Evolutionary conservation across 352 stramenopile genomes (phyloP).

Genomic region (Lagenidium sp.): DNA sequence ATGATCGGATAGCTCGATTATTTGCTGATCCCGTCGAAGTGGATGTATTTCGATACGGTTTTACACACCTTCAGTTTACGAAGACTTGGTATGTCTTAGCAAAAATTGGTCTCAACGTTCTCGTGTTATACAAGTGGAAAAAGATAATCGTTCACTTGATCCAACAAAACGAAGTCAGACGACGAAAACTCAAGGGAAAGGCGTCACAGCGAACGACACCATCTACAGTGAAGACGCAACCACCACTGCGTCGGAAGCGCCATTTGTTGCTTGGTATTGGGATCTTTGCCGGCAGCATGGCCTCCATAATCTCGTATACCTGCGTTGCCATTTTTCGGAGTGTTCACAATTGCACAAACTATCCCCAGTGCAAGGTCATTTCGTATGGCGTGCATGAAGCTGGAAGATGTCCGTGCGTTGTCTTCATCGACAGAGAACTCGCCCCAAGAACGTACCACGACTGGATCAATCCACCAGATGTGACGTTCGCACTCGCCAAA

Average conservation of each 20-base stretch:
- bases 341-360: background rate
- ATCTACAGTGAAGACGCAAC: background rate
- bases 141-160: slow-evolving; percentile 13
- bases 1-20: slow-evolving; percentile 10
- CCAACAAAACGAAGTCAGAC: background rate
- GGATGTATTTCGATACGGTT: slow-evolving; percentile 11
- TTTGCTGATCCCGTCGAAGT: slow-evolving; percentile 17
- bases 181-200: background rate
- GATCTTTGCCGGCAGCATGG: background rate
- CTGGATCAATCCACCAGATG: slow-evolving; percentile 1
- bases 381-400: background rate
- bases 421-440: slow-evolving; percentile 1
- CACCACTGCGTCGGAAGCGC: background rate
- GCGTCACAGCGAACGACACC: too few relatives aligned
- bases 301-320: slow-evolving; percentile 7
- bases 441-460: background rate
- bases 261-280: background rate
- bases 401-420: slow-evolving; percentile 1
- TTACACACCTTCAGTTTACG: slow-evolving; percentile 11
- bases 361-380: slow-evolving; percentile 8
- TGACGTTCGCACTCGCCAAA: background rate
- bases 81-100: slow-evolving; percentile 3
- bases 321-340: slow-evolving; percentile 2
- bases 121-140: slow-evolving; percentile 16
- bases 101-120: slow-evolving; percentile 12